These are phyloP conservation scores for Starmerella bombicola DNA, from an alignment of 805 yeast genomes.

Conservation along the genomic window DNA sequence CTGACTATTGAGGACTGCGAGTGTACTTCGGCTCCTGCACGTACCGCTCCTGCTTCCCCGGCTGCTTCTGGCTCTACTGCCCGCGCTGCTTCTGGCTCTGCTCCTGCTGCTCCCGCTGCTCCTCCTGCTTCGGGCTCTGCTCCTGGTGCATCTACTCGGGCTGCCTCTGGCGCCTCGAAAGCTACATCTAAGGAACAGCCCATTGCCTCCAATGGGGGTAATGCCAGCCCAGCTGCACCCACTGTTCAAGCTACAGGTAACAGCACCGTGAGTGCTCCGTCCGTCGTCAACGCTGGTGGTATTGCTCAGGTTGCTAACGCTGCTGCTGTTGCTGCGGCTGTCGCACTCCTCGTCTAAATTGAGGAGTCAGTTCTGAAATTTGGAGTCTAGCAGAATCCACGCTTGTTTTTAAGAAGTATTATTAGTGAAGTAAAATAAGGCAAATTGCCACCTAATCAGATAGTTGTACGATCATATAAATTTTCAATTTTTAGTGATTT, in stretches of 20 bases:
- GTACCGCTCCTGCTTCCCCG: not conserved
- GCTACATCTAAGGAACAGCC: not conserved
- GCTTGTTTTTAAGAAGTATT: not conserved
- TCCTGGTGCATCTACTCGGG: not conserved
- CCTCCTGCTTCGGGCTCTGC: not conserved
- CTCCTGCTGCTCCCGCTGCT: slow-evolving; percentile 9
- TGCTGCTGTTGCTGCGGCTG: slow-evolving; percentile 6
- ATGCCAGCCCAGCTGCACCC: not conserved
- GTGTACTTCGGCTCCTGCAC: not conserved
- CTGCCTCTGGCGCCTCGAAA: not conserved
- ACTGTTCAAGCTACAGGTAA: not conserved
- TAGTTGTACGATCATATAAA: not conserved
- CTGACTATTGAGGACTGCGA: slow-evolving; percentile 29
- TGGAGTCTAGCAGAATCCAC: too few relatives aligned
- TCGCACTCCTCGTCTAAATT: slow-evolving; percentile 8
- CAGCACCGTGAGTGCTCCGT: not conserved
- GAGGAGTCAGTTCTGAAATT: not conserved
- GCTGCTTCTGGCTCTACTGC: not conserved
- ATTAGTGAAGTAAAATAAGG: not conserved
- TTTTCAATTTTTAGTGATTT: not conserved
- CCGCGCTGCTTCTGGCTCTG: slow-evolving; percentile 2
- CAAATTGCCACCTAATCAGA: not conserved
- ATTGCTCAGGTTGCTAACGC: slow-evolving; percentile 2
- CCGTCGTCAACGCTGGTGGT: slow-evolving; percentile 6
- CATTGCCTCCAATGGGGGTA: too few relatives aligned